phyloP scores from a whole-genome alignment of 2,329 filamentous ascomycete genomes.

The Talaromyces amestolkiae region DNA sequence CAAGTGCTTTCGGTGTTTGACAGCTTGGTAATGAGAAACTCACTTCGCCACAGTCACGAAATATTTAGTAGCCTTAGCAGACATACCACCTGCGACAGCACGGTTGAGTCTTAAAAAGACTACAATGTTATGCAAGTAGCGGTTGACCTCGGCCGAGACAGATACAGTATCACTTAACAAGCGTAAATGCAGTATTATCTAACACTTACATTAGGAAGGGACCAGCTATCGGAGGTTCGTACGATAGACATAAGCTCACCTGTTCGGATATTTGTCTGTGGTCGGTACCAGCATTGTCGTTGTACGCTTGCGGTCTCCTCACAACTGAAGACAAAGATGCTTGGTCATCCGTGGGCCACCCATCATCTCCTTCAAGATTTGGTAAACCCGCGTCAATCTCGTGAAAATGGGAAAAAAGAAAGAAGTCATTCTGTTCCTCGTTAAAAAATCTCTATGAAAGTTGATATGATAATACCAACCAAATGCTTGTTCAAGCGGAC shows the following conservation, averaged over 20 bases:
- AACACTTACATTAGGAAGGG: neutral
- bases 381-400: slow-evolving; percentile 67
- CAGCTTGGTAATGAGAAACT: slow-evolving; percentile 22
- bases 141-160: slow-evolving; percentile 71
- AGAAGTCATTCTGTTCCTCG: slow-evolving; percentile 64
- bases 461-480: slow-evolving; percentile 26
- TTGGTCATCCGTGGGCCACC: slow-evolving; percentile 36
- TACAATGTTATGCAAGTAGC: slow-evolving; percentile 84
- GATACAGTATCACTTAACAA: slow-evolving; percentile 58
- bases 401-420: slow-evolving; percentile 87
- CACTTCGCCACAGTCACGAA: slow-evolving; percentile 66
- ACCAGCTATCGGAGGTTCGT: neutral
- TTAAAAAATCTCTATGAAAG: slow-evolving; percentile 18
- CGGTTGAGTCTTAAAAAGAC: slow-evolving; percentile 85
- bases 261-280: slow-evolving; percentile 2
- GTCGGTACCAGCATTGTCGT: neutral
- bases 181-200: slow-evolving; percentile 58
- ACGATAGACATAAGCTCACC: neutral
- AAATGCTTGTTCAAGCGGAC: slow-evolving; percentile 41
- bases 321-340: slow-evolving; percentile 39
- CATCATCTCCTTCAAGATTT: slow-evolving; percentile 65
- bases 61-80: slow-evolving; percentile 74
- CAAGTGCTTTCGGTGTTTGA: neutral
- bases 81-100: slow-evolving; percentile 74
- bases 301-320: slow-evolving; percentile 23